Base-by-base conservation (phyloP, 2,329 filamentous ascomycete species). In the Aspergillus sp. region DNA sequence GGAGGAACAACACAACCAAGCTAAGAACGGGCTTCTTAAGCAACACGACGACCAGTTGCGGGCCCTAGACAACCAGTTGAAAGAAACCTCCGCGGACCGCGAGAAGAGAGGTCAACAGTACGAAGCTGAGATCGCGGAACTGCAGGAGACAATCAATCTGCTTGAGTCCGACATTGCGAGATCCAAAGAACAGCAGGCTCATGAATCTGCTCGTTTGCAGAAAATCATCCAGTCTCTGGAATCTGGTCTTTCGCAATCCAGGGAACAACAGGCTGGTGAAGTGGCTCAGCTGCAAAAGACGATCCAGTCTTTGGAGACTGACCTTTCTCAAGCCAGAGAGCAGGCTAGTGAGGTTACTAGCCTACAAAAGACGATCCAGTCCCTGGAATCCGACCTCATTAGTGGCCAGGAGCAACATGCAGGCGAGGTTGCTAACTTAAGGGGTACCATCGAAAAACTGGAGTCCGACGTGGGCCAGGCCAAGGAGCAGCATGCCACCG, bases 51-150 rank as follows among this genome's bases (percentile, higher is more conserved):
- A 73, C 17, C 74, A 77, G 46, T 60, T 72, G 17, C 72, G 74
- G 55, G 71, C 69, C 15, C 69, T 76, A 38, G 74, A 77, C 17
- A 66, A 70, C 17, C 71, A 76, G 45, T 66, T 77, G 20, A 76
- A 74, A 55, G 58, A 72, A 50, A 67, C 65, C 20, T 64, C 62
- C 19, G 56, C 60, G 33, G 66, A 75, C 41, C 65, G 70, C 45
- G 70, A 75, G 52, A 60, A 57, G 44, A 66, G 65, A 44, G 65
- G 65, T 27, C 55, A 63, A 17, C 64, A 67, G 46, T 67, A 74
- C 22, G 83, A 86, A 39, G 80, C 79, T 1, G 82, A 87, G 57
- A 73, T 79, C 45, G 76, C 80, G n/a, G 82, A 84, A 52, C 65
- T 87, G 10, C 78, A 78, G 57, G 77, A 76, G 20, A 82, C 74